Evolutionary conservation across 768 basidiomycete species (phyloP).

Genomic region (Termitomyces sp.): DNA sequence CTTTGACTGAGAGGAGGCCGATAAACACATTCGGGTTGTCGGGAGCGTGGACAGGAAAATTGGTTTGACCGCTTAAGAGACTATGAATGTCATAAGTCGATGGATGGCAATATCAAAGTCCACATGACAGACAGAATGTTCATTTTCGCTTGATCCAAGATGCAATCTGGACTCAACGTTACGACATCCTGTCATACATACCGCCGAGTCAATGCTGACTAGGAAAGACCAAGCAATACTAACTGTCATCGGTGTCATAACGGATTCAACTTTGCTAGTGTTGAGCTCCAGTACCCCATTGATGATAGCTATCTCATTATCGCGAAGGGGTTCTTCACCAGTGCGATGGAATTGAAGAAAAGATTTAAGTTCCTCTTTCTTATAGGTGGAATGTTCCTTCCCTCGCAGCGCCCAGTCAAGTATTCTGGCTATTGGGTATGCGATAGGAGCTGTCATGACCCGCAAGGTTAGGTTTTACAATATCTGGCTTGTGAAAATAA

Average conservation of each 20-base stretch:
- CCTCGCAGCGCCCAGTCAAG: slow-evolving; percentile 79
- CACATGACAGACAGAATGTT: background rate
- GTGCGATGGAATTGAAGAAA: slow-evolving; percentile 80
- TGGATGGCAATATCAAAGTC: background rate
- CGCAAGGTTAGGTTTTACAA: slow-evolving; percentile 19
- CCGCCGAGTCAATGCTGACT: background rate
- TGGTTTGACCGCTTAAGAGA: background rate
- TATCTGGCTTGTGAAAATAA: background rate
- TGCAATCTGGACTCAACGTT: slow-evolving; percentile 55
- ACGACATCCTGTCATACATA: slow-evolving; percentile 73
- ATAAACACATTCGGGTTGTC: background rate
- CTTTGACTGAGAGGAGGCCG: background rate
- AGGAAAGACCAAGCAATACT: slow-evolving; percentile 2
- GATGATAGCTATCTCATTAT: slow-evolving; percentile 77
- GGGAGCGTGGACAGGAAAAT: background rate
- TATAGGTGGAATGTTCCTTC: slow-evolving; percentile 69
- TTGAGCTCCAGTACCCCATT: slow-evolving; percentile 78
- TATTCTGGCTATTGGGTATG: slow-evolving; percentile 76
- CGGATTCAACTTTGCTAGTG: slow-evolving; percentile 67
- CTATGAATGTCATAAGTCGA: background rate
- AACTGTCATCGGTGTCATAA: slow-evolving; percentile 80
- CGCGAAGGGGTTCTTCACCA: slow-evolving; percentile 71
- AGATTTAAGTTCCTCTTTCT: slow-evolving; percentile 74
- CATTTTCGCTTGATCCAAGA: background rate
- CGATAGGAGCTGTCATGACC: slow-evolving; percentile 58